phyloP scores from a whole-genome alignment of 352 stramenopile genomes.

The Pythium aquatile region DNA sequence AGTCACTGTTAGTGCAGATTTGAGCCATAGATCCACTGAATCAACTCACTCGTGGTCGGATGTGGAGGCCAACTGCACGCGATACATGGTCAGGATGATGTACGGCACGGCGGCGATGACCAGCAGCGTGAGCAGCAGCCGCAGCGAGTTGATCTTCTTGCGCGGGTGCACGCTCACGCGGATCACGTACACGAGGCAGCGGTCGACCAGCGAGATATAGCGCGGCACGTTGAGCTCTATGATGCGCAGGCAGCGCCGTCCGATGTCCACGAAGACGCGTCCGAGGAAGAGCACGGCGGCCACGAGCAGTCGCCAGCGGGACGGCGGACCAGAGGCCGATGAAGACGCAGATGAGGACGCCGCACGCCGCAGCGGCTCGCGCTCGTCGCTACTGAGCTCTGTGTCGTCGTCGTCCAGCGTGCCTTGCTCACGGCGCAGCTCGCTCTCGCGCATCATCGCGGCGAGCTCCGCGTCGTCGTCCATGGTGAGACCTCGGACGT shows the following conservation, averaged over 20 bases:
- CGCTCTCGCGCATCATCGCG: slow-evolving; percentile 40
- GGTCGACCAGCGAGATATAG: slow-evolving; percentile 52
- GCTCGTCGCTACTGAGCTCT: slow-evolving; percentile 7
- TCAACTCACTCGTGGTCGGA: slow-evolving; percentile 11
- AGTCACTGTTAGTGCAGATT: neutral
- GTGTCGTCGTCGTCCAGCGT: slow-evolving; percentile 17
- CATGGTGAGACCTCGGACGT: slow-evolving; percentile 7
- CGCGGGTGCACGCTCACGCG: slow-evolving; percentile 36
- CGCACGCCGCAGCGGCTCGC: slow-evolving; percentile 14
- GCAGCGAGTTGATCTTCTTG: slow-evolving; percentile 38
- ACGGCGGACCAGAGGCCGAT: neutral
- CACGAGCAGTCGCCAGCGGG: slow-evolving; percentile 42
- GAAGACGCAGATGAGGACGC: neutral
- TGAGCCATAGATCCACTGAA: neutral
- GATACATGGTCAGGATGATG: slow-evolving; percentile 43
- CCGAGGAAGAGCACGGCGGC: slow-evolving; percentile 42
- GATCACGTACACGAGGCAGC: slow-evolving; percentile 47
- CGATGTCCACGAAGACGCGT: slow-evolving; percentile 51
- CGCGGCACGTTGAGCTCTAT: slow-evolving; percentile 46
- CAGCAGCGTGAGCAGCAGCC: slow-evolving; percentile 38
- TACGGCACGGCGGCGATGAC: slow-evolving; percentile 45
- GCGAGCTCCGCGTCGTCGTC: slow-evolving; percentile 45
- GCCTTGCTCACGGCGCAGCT: slow-evolving; percentile 30
- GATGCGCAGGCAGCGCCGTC: slow-evolving; percentile 38
- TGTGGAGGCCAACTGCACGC: slow-evolving; percentile 16